Conservation (phyloP, 176 grass and related monocot species). For the Neostapfia colusana region DNA sequence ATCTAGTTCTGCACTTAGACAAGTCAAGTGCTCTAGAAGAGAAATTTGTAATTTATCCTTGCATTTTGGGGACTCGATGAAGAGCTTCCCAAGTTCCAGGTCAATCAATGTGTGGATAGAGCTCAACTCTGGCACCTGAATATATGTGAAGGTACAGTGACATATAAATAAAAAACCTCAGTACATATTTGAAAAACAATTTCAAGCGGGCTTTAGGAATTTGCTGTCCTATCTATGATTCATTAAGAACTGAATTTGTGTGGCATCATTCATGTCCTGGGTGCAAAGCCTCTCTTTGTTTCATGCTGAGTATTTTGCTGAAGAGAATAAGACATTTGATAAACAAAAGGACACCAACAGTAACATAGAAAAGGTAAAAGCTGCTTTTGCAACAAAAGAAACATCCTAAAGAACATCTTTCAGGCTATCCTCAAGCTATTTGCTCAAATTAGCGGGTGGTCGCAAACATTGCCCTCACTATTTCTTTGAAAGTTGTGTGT, state of each 20-base stretch:
- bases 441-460: neutral
- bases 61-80: slow-evolving; percentile 57
- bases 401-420: neutral
- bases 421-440: neutral
- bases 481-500: neutral
- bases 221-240: neutral
- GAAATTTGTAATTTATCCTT: slow-evolving; percentile 77
- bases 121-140: slow-evolving; percentile 86
- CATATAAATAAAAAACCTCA: neutral
- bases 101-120: slow-evolving; percentile 69
- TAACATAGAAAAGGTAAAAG: neutral
- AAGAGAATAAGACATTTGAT: neutral
- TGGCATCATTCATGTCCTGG: neutral
- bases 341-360: neutral
- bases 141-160: neutral
- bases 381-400: neutral
- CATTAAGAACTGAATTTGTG: neutral
- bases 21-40: slow-evolving; percentile 53
- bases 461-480: neutral
- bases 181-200: slow-evolving; percentile 8
- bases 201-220: neutral
- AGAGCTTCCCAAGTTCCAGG: slow-evolving; percentile 57
- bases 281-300: neutral
- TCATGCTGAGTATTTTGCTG: neutral
- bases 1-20: slow-evolving; percentile 64